A percentile compares a stretch with the other conserved stretches of the same genome.
These are phyloP conservation scores for Cochlearia excelsa DNA, from an alignment of 345 rosid species.

Conservation along the genomic window DNA sequence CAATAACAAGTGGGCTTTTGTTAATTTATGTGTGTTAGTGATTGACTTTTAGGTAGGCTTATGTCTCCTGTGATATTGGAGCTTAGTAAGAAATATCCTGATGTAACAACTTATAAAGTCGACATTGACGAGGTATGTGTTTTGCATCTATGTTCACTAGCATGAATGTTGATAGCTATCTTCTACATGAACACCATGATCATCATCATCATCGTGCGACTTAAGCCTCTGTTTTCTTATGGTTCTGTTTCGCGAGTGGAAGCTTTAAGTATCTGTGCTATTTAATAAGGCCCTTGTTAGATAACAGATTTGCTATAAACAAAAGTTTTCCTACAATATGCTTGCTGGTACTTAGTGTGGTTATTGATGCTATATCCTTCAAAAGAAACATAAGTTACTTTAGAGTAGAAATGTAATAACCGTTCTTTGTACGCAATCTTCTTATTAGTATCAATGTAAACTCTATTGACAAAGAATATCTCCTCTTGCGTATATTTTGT, in stretches of 20 bases:
- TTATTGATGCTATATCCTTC: slow-evolving; percentile 8
- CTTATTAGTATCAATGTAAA: background rate
- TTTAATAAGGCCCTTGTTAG: background rate
- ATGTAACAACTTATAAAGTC: slow-evolving; percentile 61
- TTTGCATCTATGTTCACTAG: background rate
- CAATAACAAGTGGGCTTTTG: no score
- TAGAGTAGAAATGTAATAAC: background rate
- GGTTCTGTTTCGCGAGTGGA: background rate
- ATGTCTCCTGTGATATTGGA: slow-evolving; percentile 58
- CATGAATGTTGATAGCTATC: background rate
- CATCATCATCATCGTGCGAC: background rate
- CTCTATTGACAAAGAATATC: background rate
- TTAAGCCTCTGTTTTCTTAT: background rate
- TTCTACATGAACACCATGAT: background rate
- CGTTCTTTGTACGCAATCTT: background rate
- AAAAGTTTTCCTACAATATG: background rate
- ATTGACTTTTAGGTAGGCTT: slow-evolving; percentile 52
- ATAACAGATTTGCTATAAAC: background rate
- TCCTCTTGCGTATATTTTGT: slow-evolving; percentile 30
- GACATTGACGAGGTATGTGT: slow-evolving; percentile 71
- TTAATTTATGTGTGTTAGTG: slow-evolving; percentile 12
- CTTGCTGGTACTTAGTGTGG: background rate
- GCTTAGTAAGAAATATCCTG: slow-evolving; percentile 55
- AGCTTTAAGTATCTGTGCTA: background rate
- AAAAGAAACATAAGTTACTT: background rate